Base-by-base conservation (phyloP, 345 rosid species). In the Bretschneidera sinensis region DNA sequence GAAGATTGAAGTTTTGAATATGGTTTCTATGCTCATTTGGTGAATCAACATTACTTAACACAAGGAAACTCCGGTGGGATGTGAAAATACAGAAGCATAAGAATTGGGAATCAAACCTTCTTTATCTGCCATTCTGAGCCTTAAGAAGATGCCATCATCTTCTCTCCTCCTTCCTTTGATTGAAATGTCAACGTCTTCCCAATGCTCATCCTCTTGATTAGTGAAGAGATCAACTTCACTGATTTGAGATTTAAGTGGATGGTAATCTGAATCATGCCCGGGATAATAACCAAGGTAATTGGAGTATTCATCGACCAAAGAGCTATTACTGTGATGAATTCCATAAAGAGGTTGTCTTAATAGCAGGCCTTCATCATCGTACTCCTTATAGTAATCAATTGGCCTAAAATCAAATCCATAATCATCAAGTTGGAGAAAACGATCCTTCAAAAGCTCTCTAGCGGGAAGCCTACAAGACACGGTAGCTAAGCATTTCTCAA, bases 401-500 rank as follows among this genome's bases (percentile, higher is more conserved):
- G 71, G 59, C 69, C 80, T 76, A 63, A 62, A 48, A 66, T 79
- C 83, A 21, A 68, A 74, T 22, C 70, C 78, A 60, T 51, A 59
- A 6, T 71, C 84, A 57, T 83, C 85, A 16, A 76, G 76, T 68
- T 77, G 84, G 28, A 95, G 84, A 74, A 95, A 91, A 47, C 92
- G 85, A 59, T 95, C 96, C 60, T 74, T 70, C 68, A 95, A 69
- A 77, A 95, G 89, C 76, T 95, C 96, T 65, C 75, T 69, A 20
- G 99, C 97, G 1, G 97, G 61, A 20, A 91, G 87, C 75, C 99
- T 86, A 54, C 45, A 51, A 5, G 98, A 77, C 28, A 83, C 96
- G 9, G 81, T 83, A 4, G 96, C 99, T 73, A 95, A 80, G 81
- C 99, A 95, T 64, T 95, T 95, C 65, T 85, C 95, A 43, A 95